A percentile compares a stretch with the other conserved stretches of the same genome.
These are phyloP conservation scores for Pestalotiopsis sp. DNA, from an alignment of 2,329 filamentous ascomycete species.

Conservation along the genomic window DNA sequence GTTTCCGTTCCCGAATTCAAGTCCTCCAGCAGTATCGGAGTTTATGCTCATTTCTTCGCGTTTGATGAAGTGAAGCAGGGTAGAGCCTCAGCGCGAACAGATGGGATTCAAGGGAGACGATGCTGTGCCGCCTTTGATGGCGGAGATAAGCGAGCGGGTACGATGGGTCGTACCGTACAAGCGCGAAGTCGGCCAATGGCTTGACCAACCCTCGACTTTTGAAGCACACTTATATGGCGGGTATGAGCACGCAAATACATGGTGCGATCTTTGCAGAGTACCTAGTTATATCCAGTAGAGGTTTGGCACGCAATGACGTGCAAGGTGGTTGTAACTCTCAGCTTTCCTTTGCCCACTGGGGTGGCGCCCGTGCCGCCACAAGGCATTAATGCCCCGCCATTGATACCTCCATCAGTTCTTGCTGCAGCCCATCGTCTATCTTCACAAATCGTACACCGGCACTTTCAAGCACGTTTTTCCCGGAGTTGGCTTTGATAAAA, in stretches of 20 bases:
- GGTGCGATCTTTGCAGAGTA: neutral
- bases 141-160: neutral
- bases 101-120: neutral
- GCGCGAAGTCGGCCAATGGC: neutral
- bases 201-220: neutral
- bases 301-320: neutral
- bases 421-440: neutral
- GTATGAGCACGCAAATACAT: neutral
- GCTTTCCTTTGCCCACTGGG: neutral
- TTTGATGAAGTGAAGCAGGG: neutral
- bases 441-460: slow-evolving; percentile 21
- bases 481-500: slow-evolving; percentile 37
- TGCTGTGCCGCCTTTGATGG: neutral
- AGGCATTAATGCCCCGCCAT: slow-evolving; percentile 59
- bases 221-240: neutral
- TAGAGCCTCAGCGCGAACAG: neutral
- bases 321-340: neutral
- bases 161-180: neutral
- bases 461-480: slow-evolving; percentile 27
- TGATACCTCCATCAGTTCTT: slow-evolving; percentile 46
- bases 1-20: slow-evolving; percentile 24
- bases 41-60: neutral
- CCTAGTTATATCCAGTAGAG: neutral
- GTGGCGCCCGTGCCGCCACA: neutral
- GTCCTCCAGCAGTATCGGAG: slow-evolving; percentile 10